Percentiles rank a stretch among this genome's conserved stretches.
Conservation (phyloP, 495 filamentous ascomycete genomes). For the Penicillium salamii region DNA sequence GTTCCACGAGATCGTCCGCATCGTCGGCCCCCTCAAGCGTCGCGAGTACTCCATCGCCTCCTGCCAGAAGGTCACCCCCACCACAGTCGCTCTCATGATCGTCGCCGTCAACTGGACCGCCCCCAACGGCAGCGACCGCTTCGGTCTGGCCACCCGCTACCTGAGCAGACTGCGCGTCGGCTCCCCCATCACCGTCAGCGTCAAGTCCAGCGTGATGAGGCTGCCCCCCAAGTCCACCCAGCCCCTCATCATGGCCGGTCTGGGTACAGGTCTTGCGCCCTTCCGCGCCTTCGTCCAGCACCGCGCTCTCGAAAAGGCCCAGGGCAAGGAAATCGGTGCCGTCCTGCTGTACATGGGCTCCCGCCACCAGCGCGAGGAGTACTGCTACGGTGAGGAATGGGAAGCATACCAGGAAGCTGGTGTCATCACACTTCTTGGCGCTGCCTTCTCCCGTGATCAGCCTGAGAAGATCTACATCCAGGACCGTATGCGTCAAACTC, state of each 20-base stretch:
- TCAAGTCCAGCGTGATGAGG: slow-evolving; percentile 99
- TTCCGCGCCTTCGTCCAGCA: slow-evolving; percentile 99
- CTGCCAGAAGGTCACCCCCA: slow-evolving; percentile 86
- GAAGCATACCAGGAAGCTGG: slow-evolving; percentile 95
- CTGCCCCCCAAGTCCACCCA: slow-evolving; percentile 79
- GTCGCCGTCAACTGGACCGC: slow-evolving; percentile 97
- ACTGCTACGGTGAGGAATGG: slow-evolving; percentile 99
- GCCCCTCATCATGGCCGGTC: slow-evolving; percentile 97
- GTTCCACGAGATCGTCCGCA: slow-evolving; percentile 87
- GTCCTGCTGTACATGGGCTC: slow-evolving; percentile 96
- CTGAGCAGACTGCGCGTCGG: slow-evolving; percentile 72
- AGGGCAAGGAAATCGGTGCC: slow-evolving; percentile 89
- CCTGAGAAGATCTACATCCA: slow-evolving; percentile 99
- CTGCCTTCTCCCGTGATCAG: slow-evolving; percentile 96
- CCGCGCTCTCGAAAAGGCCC: slow-evolving; percentile 92
- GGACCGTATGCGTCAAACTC: slow-evolving; percentile 89
- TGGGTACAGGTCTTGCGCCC: slow-evolving; percentile 95
- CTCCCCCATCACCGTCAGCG: slow-evolving; percentile 76
- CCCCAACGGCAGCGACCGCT: slow-evolving; percentile 80
- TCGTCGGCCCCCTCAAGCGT: slow-evolving; percentile 89
- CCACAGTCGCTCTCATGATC: slow-evolving; percentile 87
- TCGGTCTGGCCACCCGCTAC: slow-evolving; percentile 89
- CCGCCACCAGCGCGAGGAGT: slow-evolving; percentile 95
- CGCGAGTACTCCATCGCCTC: slow-evolving; percentile 98
- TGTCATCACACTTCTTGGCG: slow-evolving; percentile 88